Percentiles rank a stretch among this genome's conserved stretches.
phyloP scores from a whole-genome alignment of 768 basidiomycete species.

The Russula sp. region DNA sequence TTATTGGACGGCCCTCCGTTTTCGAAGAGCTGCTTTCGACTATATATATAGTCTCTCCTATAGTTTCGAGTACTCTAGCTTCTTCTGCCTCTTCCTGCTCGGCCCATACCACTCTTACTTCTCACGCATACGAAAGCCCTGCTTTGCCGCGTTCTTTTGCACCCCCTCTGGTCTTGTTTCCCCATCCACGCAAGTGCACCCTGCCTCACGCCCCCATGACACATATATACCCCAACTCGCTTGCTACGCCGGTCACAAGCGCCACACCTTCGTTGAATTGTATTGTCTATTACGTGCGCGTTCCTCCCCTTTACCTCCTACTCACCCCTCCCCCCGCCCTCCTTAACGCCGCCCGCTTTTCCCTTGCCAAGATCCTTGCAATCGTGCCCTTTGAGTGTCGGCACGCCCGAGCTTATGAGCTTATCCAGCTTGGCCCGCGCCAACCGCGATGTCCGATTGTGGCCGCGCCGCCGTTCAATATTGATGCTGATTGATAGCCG shows the following conservation, averaged over 20 bases:
- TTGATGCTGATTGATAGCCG: background rate
- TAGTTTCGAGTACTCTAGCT: conserved; percentile 11
- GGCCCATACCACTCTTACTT: background rate
- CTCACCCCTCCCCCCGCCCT: background rate
- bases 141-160: background rate
- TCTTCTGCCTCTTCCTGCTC: conserved; percentile 1
- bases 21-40: conserved; percentile 11
- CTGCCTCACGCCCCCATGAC: conserved; percentile 11
- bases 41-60: conserved; percentile 1
- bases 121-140: background rate
- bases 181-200: background rate
- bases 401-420: background rate
- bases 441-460: background rate
- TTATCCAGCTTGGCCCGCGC: background rate
- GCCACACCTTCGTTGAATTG: conserved; percentile 18
- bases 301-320: background rate
- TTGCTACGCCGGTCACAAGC: conserved; percentile 11
- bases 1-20: conserved; percentile 10
- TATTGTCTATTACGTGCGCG: conserved; percentile 17
- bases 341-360: background rate
- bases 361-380: background rate
- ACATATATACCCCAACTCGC: conserved; percentile 20
- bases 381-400: background rate
- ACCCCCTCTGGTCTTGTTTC: background rate
- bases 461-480: background rate